Conservation (phyloP, 2,329 filamentous ascomycete genomes). For the Apiospora pterosperma region DNA sequence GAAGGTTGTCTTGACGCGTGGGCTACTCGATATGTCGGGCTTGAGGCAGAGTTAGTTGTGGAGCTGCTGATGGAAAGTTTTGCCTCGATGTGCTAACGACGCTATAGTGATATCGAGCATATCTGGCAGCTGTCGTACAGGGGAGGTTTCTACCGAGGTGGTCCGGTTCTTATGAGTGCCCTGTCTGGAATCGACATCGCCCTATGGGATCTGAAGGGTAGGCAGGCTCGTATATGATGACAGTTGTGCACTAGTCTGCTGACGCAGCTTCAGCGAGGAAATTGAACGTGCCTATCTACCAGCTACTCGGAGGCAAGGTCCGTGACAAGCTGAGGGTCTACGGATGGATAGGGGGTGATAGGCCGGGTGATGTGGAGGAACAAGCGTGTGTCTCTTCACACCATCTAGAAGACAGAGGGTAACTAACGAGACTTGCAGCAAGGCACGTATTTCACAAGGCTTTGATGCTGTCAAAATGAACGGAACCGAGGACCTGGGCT, state of each 20-base stretch:
- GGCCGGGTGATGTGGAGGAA: slow-evolving; percentile 61
- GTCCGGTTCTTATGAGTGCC: slow-evolving; percentile 77
- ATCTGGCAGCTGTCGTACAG: slow-evolving; percentile 76
- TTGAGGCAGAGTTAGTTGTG: slow-evolving; percentile 65
- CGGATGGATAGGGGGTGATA: slow-evolving; percentile 75
- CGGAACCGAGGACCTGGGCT: slow-evolving; percentile 70
- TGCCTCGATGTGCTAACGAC: background rate
- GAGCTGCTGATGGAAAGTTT: too few relatives aligned
- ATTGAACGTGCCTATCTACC: slow-evolving; percentile 64
- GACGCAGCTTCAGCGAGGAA: slow-evolving; percentile 32
- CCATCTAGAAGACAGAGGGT: background rate
- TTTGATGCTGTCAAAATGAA: slow-evolving; percentile 76
- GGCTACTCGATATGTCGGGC: slow-evolving; percentile 57
- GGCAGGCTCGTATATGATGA: background rate
- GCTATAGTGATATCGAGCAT: slow-evolving; percentile 67
- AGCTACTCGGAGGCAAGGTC: slow-evolving; percentile 72
- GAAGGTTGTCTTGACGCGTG: slow-evolving; percentile 71
- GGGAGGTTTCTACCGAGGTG: slow-evolving; percentile 71
- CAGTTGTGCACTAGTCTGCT: background rate
- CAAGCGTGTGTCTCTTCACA: slow-evolving; percentile 48
- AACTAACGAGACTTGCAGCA: slow-evolving; percentile 30
- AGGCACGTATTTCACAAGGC: slow-evolving; percentile 56
- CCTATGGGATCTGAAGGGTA: slow-evolving; percentile 71
- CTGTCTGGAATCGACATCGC: slow-evolving; percentile 76
- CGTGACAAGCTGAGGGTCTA: slow-evolving; percentile 69